Base-by-base conservation (phyloP, 179 eudicot genomes). In the Heliamphora pulchella region DNA sequence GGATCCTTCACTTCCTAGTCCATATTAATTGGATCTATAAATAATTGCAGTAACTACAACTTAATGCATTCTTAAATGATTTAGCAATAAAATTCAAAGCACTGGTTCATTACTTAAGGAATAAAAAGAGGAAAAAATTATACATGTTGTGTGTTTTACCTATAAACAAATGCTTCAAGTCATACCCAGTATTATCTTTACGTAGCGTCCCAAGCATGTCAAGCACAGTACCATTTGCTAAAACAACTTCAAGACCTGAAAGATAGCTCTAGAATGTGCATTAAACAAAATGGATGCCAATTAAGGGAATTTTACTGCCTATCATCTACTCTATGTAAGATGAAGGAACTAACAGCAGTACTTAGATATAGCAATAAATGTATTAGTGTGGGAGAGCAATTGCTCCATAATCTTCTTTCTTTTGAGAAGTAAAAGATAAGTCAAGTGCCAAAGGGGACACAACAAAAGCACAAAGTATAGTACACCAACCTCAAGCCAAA, bases 181-280 rank as follows among this genome's bases (percentile, higher is more conserved):
- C 99, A 87, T 96, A 96, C 85, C 99, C 98, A 83, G 99, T 96
- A 85, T 96, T 96, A 82, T 96, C 99, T 89, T 96, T 96, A 63
- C 99, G 96, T 79, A 94, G 86, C 75, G 98, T 94, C 63, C 98
- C 97, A 79, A 96, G 96, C 97, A 96, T 92, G 84, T 96, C 97
- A 88, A 96, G 88, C 83, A 94, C 89, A 18, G 91, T 88, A 80
- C 99, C 99, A 92, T 92, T 80, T 75, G 98, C 97, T 77, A 92
- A 88, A 77, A 94, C 98, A 82, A 88, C 99, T 88, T 96, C 98
- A 85, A 96, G 86, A 78, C 99, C 99, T 96, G 88, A 85, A 91
- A 84, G 80, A 68, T 75, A 66, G 57, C 1, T 65, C 75, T 71
- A 74, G 50, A 72, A 53, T 71, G 74, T 6, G 62, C 53, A 74